These are phyloP conservation scores for Pythium guiyangense DNA, from an alignment of 352 stramenopile genomes.

Conservation along the genomic window DNA sequence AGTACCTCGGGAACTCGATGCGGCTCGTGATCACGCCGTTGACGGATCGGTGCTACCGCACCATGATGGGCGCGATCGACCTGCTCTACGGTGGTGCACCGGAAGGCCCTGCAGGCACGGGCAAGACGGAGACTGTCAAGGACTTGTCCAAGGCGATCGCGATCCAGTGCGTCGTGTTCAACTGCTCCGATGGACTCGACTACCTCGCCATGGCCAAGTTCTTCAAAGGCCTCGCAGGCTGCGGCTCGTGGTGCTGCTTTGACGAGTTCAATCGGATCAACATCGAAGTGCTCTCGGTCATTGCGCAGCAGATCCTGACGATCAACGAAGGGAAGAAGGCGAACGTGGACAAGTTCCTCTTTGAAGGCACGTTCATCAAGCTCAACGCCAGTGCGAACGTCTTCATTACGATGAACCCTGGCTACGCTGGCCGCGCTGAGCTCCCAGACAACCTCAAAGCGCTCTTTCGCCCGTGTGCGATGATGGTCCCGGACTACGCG, in stretches of 20 bases:
- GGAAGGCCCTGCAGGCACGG: slow-evolving; percentile 91
- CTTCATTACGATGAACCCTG: slow-evolving; percentile 96
- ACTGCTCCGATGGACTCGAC: slow-evolving; percentile 90
- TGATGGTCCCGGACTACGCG: slow-evolving; percentile 96
- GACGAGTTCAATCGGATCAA: slow-evolving; percentile 96
- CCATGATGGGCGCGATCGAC: slow-evolving; percentile 93
- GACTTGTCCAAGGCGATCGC: slow-evolving; percentile 93
- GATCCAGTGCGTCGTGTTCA: slow-evolving; percentile 95
- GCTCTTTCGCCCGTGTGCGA: slow-evolving; percentile 91
- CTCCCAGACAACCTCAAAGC: slow-evolving; percentile 94
- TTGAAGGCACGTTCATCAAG: slow-evolving; percentile 92
- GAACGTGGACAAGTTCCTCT: slow-evolving; percentile 90
- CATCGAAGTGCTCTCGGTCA: slow-evolving; percentile 93
- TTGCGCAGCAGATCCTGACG: slow-evolving; percentile 93
- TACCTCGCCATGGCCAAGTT: slow-evolving; percentile 96
- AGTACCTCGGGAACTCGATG: slow-evolving; percentile 93
- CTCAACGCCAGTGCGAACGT: slow-evolving; percentile 90
- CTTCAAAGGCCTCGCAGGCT: slow-evolving; percentile 92
- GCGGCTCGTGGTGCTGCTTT: slow-evolving; percentile 93
- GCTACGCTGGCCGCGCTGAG: slow-evolving; percentile 94
- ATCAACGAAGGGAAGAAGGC: slow-evolving; percentile 91
- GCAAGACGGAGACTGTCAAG: slow-evolving; percentile 95
- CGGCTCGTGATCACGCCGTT: slow-evolving; percentile 93
- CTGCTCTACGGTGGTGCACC: slow-evolving; percentile 92
- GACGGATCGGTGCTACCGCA: slow-evolving; percentile 93